Base-by-base conservation (phyloP, 805 yeast species). In the Yarrowia phangngaensis region DNA sequence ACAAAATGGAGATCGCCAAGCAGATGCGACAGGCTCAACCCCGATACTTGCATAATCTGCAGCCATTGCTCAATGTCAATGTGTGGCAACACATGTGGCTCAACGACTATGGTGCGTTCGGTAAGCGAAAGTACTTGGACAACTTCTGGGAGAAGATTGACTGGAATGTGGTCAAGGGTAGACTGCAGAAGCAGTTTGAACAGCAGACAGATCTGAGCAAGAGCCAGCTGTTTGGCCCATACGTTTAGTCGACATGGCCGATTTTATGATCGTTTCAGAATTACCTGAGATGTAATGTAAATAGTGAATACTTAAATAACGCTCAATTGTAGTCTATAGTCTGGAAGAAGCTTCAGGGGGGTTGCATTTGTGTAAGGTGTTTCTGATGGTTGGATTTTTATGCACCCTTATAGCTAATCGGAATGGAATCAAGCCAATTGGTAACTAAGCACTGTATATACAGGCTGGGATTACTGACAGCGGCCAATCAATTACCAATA, bases 61-160 rank as follows among this genome's bases (percentile, higher is more conserved):
- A 49, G 23, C 95, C 95, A 2, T 66, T 92, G 43, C 72, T 92
- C 55, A 80, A 78, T 50, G 70, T 88, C 55, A 85, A 79, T 64
- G 73, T 82, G 54, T 89, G 97, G 95, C 95, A 89, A 62, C 78
- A 80, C 56, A 83, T 92, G 13, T 92, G 81, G 64, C 60, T 87
- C 45, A 69, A 74, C 33, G 97, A 92, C 66, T 92, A 84, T 64
- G 97, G 98, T 45, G 74, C 85, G 41, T 64, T 60, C 6, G 94
- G 92, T 22, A 84, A 83, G 70, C 72, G 77, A 26, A 69, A 73
- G 50, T 92, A 82, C 66, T 73, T 92, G 56, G 74, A 74, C 52
- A 83, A 82, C 56, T 78, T 79, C 50, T 80, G 92, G 76, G 78
- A 84, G 53, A 74, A 86, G 60, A 74, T 89, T 53, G 80, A 90